Evolutionary conservation across 768 basidiomycete species (phyloP).

Genomic region (Boletus subparvulus): DNA sequence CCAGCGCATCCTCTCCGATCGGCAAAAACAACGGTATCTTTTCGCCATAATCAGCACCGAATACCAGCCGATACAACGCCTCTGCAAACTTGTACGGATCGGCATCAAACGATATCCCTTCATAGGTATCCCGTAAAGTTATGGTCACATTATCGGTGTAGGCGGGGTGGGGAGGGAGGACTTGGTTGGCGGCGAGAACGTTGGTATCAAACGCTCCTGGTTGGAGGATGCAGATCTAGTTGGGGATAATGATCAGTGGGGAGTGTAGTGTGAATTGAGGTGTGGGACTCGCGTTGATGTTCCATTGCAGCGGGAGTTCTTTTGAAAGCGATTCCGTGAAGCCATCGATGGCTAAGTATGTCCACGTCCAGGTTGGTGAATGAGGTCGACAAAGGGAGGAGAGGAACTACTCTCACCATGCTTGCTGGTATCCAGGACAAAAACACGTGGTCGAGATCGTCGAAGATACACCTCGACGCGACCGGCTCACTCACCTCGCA

Average conservation of each 20-base stretch:
- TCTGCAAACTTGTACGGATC: conserved; percentile 19
- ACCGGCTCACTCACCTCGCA: conserved; percentile 8
- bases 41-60: background rate
- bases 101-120: background rate
- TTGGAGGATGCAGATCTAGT: conserved; percentile 17
- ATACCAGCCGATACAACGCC: background rate
- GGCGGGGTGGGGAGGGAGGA: conserved; percentile 9
- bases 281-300: conserved; percentile 14
- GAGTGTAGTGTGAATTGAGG: too few relatives aligned
- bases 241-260: too few relatives aligned
- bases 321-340: conserved; percentile 7
- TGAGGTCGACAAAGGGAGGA: background rate
- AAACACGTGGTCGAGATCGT: background rate
- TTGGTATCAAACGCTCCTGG: conserved; percentile 20
- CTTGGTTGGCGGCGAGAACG: background rate
- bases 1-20: conserved; percentile 11
- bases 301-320: conserved; percentile 16
- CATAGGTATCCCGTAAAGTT: background rate
- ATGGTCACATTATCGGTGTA: conserved; percentile 4
- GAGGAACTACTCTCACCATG: conserved; percentile 4
- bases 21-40: conserved; percentile 8
- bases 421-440: background rate
- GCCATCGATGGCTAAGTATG: conserved; percentile 9
- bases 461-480: background rate
- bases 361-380: background rate